Percentiles rank a stretch among this genome's conserved stretches.
phyloP scores from a whole-genome alignment of 192 early-diverging fungal species.

The Coemansia asiatica region DNA sequence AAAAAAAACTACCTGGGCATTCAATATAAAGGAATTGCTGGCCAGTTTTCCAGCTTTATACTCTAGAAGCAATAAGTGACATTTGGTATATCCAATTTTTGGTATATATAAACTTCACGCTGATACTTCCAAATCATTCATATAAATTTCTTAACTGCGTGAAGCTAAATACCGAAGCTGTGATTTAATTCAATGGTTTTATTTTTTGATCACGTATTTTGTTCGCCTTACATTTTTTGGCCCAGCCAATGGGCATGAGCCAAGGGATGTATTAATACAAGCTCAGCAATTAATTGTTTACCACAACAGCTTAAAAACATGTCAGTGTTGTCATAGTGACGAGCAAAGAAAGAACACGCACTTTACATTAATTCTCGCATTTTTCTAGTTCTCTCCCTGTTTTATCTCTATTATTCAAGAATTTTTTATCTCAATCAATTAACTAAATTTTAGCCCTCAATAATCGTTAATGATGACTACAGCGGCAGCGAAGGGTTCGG shows the following conservation, averaged over 20 bases:
- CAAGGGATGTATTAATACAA: conserved; percentile 1
- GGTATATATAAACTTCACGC: no score
- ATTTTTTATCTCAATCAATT: neutral
- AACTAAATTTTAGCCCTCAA: neutral
- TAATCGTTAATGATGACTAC: conserved; percentile 45
- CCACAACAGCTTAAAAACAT: no score
- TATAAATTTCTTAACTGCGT: no score
- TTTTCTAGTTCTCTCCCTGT: neutral
- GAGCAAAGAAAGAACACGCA: no score
- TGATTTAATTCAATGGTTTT: no score
- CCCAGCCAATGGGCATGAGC: conserved; percentile 16
- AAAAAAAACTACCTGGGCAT: neutral
- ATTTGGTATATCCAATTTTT: no score
- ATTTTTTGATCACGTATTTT: no score
- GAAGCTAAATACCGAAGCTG: no score
- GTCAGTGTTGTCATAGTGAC: no score
- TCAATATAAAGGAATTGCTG: neutral
- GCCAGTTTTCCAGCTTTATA: neutral
- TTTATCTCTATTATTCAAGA: neutral
- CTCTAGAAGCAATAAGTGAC: neutral
- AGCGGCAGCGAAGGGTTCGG: conserved; percentile 22
- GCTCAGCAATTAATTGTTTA: neutral
- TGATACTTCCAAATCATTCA: no score
- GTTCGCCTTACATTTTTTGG: neutral
- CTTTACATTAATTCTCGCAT: no score